phyloP scores from a whole-genome alignment of 441 rosid genomes.

The Hypseocharis bilobata region DNA sequence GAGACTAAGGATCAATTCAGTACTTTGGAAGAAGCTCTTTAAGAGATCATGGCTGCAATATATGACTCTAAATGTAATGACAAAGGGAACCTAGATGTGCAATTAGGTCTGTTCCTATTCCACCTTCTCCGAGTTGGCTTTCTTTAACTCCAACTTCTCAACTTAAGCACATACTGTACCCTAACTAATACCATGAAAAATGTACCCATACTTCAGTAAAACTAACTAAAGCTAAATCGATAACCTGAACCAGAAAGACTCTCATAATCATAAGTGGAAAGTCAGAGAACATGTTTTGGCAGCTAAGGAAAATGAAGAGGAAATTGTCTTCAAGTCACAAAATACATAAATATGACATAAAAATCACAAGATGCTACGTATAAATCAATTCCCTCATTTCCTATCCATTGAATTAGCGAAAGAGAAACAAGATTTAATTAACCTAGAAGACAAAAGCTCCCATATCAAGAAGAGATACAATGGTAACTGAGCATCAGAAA shows the following conservation, averaged over 20 bases:
- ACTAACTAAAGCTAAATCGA: not conserved
- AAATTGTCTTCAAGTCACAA: not conserved
- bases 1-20: too few species aligned
- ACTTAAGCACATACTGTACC: not conserved
- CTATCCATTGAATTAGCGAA: not conserved
- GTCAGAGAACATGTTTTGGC: not conserved
- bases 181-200: not conserved
- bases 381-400: not conserved
- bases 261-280: not conserved
- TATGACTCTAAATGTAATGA: too few species aligned
- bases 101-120: not conserved
- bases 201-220: not conserved
- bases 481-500: not conserved
- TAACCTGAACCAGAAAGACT: not conserved
- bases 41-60: too few species aligned
- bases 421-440: not conserved
- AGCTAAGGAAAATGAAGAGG: not conserved
- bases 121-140: not conserved
- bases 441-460: not conserved
- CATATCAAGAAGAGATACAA: not conserved
- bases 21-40: too few species aligned
- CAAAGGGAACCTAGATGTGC: too few species aligned
- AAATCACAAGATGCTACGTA: not conserved
- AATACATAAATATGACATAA: not conserved
- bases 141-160: not conserved